A percentile compares a stretch with the other conserved stretches of the same genome.
Evolutionary conservation across 1,284 basidiomycete genomes (phyloP).

Genomic region (Cryptococcus sp.): DNA sequence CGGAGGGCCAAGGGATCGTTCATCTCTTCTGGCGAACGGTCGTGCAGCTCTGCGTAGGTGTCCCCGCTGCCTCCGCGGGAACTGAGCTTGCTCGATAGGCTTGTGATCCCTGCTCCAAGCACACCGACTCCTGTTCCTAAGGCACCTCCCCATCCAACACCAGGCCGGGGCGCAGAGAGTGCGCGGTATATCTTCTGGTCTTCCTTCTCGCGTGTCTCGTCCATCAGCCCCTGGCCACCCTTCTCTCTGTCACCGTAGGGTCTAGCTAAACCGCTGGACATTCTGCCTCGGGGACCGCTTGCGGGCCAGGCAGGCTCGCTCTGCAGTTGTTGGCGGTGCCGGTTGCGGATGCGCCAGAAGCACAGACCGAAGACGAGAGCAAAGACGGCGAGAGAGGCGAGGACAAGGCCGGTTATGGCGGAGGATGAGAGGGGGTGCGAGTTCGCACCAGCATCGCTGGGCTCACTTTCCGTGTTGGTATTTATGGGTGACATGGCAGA

Average conservation of each 20-base stretch:
- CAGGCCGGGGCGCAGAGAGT: background rate
- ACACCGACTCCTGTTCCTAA: slow-evolving; percentile 26
- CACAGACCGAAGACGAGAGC: slow-evolving; percentile 13
- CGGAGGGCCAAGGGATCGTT: slow-evolving; percentile 3
- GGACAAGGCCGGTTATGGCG: slow-evolving; percentile 19
- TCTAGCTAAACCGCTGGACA: background rate
- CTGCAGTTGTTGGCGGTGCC: background rate
- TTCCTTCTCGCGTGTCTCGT: slow-evolving; percentile 6
- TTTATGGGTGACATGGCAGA: no score
- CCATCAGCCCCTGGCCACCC: slow-evolving; percentile 24
- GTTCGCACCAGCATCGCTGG: slow-evolving; percentile 15
- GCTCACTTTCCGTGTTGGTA: background rate
- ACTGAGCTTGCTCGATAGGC: slow-evolving; percentile 20
- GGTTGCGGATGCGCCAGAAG: slow-evolving; percentile 14
- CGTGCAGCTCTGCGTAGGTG: slow-evolving; percentile 25
- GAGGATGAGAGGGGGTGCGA: slow-evolving; percentile 14
- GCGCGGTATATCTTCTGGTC: slow-evolving; percentile 1
- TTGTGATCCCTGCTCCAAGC: slow-evolving; percentile 21
- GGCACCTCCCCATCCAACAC: slow-evolving; percentile 7
- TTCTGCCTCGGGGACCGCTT: slow-evolving; percentile 5
- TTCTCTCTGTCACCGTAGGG: slow-evolving; percentile 28
- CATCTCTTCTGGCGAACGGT: slow-evolving; percentile 5
- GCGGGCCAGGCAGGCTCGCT: slow-evolving; percentile 5
- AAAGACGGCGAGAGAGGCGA: slow-evolving; percentile 15
- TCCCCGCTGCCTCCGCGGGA: background rate